Base-by-base conservation (phyloP, 345 rosid species). In the Camelina laxa region DNA sequence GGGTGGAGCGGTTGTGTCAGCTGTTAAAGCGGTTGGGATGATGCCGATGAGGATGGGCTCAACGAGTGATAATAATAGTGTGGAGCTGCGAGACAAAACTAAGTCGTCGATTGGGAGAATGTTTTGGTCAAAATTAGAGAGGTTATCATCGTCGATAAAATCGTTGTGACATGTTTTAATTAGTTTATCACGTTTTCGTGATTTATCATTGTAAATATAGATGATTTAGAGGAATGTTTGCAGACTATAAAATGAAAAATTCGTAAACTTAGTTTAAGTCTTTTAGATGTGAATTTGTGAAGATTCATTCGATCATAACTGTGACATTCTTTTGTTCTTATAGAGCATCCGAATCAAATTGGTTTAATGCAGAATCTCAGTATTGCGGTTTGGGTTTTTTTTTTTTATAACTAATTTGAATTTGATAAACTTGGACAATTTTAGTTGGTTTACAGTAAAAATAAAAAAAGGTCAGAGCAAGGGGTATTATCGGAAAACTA, bases 101-200 rank as follows among this genome's bases (percentile, higher is more conserved):
- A 82, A 62, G 65, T 60, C 78, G 53, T 89, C 97, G 3, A 51
- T 90, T 38, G 93, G 95, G 36, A 85, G 80, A 75, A 47, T 90
- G 53, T 36, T 94, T 27, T 90, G 97, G 99, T 84, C 97, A 7
- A 87, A 79, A 14, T 75, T 94, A 9, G 97, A 85, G 78, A 78
- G 89, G 24, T 70, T 92, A 54, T 87, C 97, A 0, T 70, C 90
- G 20, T 84, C 89, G n/a, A 84, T 85, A 5, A 64, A 60, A 70
- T 70, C 76, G 8, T 65, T 57, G 61, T 70, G 61, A 77, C 58
- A 6, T 45, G 38, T 60, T 20, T 22, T 24, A 24, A 24, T 24
- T 13, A 7, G 13, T 12, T 60, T n/a, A 7, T 21, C 21, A n/a
- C 2, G 21, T 22, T 70, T 11, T 59, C 0, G 15, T 35, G 47